A percentile compares a stretch with the other conserved stretches of the same genome.
Conservation (phyloP, 1,284 basidiomycete species). For the Malassezia slooffiae region DNA sequence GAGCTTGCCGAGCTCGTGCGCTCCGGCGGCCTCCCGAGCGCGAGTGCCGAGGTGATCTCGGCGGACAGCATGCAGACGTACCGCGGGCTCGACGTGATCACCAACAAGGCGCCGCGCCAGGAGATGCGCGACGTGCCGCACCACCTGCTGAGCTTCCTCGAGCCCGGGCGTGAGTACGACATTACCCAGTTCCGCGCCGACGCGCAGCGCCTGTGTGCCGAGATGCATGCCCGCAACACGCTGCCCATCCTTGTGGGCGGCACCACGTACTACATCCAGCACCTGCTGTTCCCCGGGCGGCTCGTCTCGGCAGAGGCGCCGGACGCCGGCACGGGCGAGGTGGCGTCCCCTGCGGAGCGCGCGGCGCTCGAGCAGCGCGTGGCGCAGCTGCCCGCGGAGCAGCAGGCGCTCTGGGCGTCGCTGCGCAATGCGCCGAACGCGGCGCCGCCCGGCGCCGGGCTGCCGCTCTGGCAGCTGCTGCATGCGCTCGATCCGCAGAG, state of each 20-base stretch:
- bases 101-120: conserved; percentile 73
- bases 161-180: conserved; percentile 73
- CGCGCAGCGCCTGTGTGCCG: conserved; percentile 52
- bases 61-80: conserved; percentile 98
- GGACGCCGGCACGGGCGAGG: no score
- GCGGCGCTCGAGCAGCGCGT: no score
- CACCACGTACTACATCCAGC: conserved; percentile 94
- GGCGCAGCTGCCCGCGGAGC: no score
- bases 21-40: no score
- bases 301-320: conserved; percentile 25
- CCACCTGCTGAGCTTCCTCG: conserved; percentile 74
- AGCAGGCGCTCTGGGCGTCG: conserved; percentile 6
- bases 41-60: conserved; percentile 60
- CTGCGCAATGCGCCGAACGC: not conserved
- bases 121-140: conserved; percentile 77
- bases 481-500: conserved; percentile 62
- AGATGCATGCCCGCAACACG: conserved; percentile 52
- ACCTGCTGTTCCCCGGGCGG: conserved; percentile 54
- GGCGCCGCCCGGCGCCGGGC: conserved; percentile 44
- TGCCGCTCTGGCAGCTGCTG: conserved; percentile 60
- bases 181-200: conserved; percentile 46
- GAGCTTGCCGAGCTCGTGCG: conserved; percentile 63
- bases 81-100: conserved; percentile 81
- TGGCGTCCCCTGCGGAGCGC: no score
- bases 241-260: conserved; percentile 87